A percentile compares a stretch with the other conserved stretches of the same genome.
These are phyloP conservation scores for Aspergillus awamori DNA, from an alignment of 2,329 filamentous ascomycete genomes.

Conservation along the genomic window DNA sequence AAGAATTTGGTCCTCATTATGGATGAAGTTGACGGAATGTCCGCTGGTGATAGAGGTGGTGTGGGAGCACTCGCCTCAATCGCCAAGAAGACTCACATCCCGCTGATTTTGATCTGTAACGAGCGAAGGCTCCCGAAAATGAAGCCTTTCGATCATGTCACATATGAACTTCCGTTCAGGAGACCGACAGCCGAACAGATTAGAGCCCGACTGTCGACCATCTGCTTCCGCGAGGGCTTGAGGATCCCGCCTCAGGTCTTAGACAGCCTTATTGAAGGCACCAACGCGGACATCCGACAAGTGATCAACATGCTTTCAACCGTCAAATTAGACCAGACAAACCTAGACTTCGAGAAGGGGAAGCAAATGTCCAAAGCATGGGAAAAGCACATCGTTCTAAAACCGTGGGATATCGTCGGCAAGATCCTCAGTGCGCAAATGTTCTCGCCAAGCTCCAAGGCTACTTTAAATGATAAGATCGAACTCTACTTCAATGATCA, in stretches of 20 bases:
- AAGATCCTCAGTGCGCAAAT: slow-evolving; percentile 88
- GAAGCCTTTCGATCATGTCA: slow-evolving; percentile 91
- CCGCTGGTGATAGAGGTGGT: slow-evolving; percentile 90
- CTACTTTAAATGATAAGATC: slow-evolving; percentile 94
- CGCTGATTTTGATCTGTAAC: slow-evolving; percentile 97
- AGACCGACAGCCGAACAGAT: slow-evolving; percentile 90
- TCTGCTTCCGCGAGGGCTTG: slow-evolving; percentile 86
- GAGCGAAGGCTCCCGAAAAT: slow-evolving; percentile 92
- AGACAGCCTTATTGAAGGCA: slow-evolving; percentile 92
- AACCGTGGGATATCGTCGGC: slow-evolving; percentile 96
- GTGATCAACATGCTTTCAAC: slow-evolving; percentile 99
- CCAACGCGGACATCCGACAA: slow-evolving; percentile 92
- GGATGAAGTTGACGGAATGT: slow-evolving; percentile 99
- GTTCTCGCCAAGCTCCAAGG: slow-evolving; percentile 79
- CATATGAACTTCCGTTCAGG: slow-evolving; percentile 83
- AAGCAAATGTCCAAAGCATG: slow-evolving; percentile 96
- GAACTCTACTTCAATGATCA: slow-evolving; percentile 99
- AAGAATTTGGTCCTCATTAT: slow-evolving; percentile 96
- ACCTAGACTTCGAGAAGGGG: slow-evolving; percentile 80
- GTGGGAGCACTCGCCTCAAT: slow-evolving; percentile 92
- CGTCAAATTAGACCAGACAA: slow-evolving; percentile 80
- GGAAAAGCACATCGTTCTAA: slow-evolving; percentile 96
- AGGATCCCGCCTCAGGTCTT: slow-evolving; percentile 82
- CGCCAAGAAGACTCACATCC: slow-evolving; percentile 92
- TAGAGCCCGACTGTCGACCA: slow-evolving; percentile 88